phyloP scores from a whole-genome alignment of 164 flowering plant species.

The Sedum album region DNA sequence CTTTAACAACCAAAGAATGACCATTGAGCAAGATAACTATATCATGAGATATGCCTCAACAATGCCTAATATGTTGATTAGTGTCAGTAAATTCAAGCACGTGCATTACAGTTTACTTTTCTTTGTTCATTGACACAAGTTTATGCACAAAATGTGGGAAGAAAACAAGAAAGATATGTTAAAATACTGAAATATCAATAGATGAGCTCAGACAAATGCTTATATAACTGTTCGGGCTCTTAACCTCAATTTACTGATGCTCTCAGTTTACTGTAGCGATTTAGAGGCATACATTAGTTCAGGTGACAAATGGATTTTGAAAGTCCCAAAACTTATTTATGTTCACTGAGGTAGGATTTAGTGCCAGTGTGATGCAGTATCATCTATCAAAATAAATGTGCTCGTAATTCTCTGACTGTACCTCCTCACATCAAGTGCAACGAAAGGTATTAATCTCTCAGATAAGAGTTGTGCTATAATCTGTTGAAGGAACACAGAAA shows the following conservation, averaged over 20 bases:
- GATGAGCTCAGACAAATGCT: not conserved
- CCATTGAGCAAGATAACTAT: not conserved
- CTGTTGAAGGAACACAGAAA: constrained; percentile 26
- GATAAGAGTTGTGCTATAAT: constrained; percentile 99
- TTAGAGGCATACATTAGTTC: no score
- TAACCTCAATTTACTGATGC: not conserved
- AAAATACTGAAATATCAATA: no score
- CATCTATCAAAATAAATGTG: not conserved
- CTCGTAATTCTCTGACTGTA: constrained; percentile 14
- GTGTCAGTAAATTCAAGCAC: not conserved
- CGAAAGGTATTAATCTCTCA: constrained; percentile 94
- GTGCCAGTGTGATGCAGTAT: not conserved
- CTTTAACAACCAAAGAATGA: not conserved
- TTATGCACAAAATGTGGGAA: not conserved
- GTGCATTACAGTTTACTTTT: no score
- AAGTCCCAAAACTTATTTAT: no score
- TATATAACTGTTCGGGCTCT: not conserved
- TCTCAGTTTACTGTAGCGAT: not conserved
- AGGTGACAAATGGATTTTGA: not conserved
- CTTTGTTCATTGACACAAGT: not conserved
- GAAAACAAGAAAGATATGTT: not conserved
- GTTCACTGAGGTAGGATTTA: not conserved
- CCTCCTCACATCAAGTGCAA: constrained; percentile 99
- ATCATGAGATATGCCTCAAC: not conserved
- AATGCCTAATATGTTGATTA: not conserved